These are phyloP conservation scores for Obba rivulosa DNA, from an alignment of 768 basidiomycete species.

Conservation along the genomic window DNA sequence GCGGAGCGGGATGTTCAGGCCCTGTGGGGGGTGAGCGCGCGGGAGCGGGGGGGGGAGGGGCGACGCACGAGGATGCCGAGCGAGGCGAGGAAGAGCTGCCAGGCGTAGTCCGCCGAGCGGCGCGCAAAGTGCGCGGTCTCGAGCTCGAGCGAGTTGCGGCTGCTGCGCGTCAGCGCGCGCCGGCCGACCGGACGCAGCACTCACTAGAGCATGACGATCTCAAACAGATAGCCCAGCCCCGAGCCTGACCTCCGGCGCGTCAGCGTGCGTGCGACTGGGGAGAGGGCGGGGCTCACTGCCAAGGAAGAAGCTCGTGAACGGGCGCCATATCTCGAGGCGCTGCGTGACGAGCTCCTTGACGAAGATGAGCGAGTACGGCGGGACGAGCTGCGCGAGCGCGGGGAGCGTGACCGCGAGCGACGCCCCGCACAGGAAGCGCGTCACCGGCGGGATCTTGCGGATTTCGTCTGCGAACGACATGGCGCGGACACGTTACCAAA, in stretches of 20 bases:
- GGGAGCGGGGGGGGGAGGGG: background rate
- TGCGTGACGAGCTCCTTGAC: constrained; percentile 36
- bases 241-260: constrained; percentile 26
- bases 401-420: constrained; percentile 57
- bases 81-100: constrained; percentile 58
- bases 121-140: constrained; percentile 55
- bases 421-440: constrained; percentile 61
- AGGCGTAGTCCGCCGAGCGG: constrained; percentile 72
- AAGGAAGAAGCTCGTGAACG: constrained; percentile 69
- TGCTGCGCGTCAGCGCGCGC: constrained; percentile 22
- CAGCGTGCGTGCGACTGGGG: background rate
- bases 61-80: constrained; percentile 54
- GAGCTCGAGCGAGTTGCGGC: constrained; percentile 59
- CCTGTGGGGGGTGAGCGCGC: constrained; percentile 21
- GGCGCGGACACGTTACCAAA: background rate
- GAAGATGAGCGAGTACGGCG: constrained; percentile 52
- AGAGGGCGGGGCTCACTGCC: constrained; percentile 37
- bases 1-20: constrained; percentile 55
- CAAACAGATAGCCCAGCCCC: constrained; percentile 57
- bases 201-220: constrained; percentile 68
- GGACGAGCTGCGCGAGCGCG: constrained; percentile 47
- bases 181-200: background rate
- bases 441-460: constrained; percentile 79
- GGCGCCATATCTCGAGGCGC: constrained; percentile 60
- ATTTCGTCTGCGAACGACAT: constrained; percentile 44